Base-by-base conservation (phyloP, 192 early-diverging fungal genomes). In the Backusella westeae region DNA sequence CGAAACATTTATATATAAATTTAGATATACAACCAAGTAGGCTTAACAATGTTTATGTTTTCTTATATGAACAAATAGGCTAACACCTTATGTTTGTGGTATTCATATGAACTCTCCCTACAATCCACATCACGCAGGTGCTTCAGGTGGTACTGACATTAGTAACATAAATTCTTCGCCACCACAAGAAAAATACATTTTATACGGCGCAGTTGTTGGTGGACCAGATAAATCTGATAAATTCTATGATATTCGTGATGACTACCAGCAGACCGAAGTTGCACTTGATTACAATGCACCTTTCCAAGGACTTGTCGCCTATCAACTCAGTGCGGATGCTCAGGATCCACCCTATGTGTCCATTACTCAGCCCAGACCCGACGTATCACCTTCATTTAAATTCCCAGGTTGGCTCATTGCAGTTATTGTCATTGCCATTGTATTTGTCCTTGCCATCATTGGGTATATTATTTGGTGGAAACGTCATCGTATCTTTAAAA, bases 201-300 rank as follows among this genome's bases (percentile, higher is more conserved):
- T 90, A 26, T 89, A 87, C 75, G 89, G 89, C 15, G 86, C 86
- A 9, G 66, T 90, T 34, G 89, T 90, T n/a, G 88, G 88, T 34
- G 89, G 89, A 49, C 89, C 89, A 1, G 81, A 82, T 63, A 82
- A 87, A 71, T 73, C 81, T 15, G 89, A 90, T 56, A 77, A 78
- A 4, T 90, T 86, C 63, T 44, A 72, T 10, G 89, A 90, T 72
- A 73, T 75, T 15, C 81, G 89, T 4, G 53, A 71, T 19, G 78
- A 90, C 41, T 90, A 83, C 78, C 17, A 69, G 5, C 82, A 88
- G 68, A 84, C 75, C 21, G 89, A 90, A 74, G 87, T 88, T 12
- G 87, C 87, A 9, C 39, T 88, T 36, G 87, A 88, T 68, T 87
- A 89, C 63, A 89, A 87, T 69, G 85, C 86, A 15, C 86, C 86